A percentile compares a stretch with the other conserved stretches of the same genome.
Conservation (phyloP, 495 filamentous ascomycete species). For the Hypoxylon subgilvum region DNA sequence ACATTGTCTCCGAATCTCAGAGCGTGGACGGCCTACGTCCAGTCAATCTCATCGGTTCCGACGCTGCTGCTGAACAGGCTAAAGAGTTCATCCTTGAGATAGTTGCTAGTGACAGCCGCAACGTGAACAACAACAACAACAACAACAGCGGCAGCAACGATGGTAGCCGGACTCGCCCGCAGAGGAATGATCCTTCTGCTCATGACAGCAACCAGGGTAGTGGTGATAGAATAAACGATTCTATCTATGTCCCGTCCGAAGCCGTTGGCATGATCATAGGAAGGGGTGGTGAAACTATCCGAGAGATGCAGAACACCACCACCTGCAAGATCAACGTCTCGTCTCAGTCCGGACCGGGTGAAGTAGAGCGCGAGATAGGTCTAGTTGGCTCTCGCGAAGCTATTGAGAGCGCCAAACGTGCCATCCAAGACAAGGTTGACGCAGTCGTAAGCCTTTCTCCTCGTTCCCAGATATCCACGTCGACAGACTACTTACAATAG, state of each 20-base stretch:
- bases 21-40: conserved; percentile 82
- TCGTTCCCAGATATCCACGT: background rate
- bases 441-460: conserved; percentile 64
- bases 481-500: conserved; percentile 40
- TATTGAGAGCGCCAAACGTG: conserved; percentile 73
- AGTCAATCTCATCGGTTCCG: conserved; percentile 80
- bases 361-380: conserved; percentile 79
- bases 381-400: conserved; percentile 74
- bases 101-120: conserved; percentile 81
- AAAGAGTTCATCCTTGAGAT: conserved; percentile 85
- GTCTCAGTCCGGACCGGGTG: conserved; percentile 68
- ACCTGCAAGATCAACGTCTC: conserved; percentile 91
- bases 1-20: conserved; percentile 85
- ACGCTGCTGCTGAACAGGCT: conserved; percentile 67
- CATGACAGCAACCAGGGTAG: conserved; percentile 49
- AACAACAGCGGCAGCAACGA: conserved; percentile 33
- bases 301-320: conserved; percentile 80
- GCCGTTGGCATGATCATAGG: conserved; percentile 92
- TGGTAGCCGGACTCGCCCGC: conserved; percentile 10
- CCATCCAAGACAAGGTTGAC: conserved; percentile 88
- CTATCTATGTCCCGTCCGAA: conserved; percentile 80
- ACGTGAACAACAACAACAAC: conserved; percentile 42
- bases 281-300: conserved; percentile 85
- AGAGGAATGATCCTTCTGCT: conserved; percentile 34
- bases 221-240: conserved; percentile 73